phyloP scores from a whole-genome alignment of 768 basidiomycete species.

The Cystofilobasidium bisporidii region DNA sequence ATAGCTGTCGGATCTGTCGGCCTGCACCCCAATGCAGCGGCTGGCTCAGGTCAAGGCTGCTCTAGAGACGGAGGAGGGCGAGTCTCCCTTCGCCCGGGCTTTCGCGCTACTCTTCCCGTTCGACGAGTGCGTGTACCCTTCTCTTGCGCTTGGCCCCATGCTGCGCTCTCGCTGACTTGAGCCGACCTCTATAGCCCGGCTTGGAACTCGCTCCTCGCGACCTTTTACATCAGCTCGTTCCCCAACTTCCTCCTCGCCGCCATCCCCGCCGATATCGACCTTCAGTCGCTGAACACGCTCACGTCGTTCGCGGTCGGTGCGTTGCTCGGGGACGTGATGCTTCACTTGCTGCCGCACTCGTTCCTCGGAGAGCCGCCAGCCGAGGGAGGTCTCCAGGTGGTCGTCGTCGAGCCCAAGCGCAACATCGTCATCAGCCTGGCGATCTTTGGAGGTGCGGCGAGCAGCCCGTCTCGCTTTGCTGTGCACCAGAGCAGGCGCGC shows the following conservation, averaged over 20 bases:
- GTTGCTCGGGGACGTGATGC: conserved; percentile 81
- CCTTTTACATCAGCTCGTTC: conserved; percentile 83
- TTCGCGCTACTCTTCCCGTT: conserved; percentile 81
- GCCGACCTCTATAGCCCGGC: conserved; percentile 6
- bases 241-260: conserved; percentile 92
- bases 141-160: background rate
- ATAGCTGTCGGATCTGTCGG: conserved; percentile 11
- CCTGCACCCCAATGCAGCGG: background rate
- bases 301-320: conserved; percentile 72
- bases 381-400: conserved; percentile 59
- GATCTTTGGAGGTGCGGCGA: conserved; percentile 56
- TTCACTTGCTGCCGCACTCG: conserved; percentile 81
- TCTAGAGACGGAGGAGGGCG: conserved; percentile 22
- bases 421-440: conserved; percentile 78
- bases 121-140: conserved; percentile 51
- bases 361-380: conserved; percentile 76
- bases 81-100: conserved; percentile 52
- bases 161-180: conserved; percentile 12
- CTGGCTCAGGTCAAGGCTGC: conserved; percentile 12
- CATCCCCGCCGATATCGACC: conserved; percentile 76
- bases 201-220: conserved; percentile 53
- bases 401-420: conserved; percentile 80
- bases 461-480: no score
- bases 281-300: conserved; percentile 79
- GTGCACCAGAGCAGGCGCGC: no score